Conservation (phyloP, 148 eudicot genomes). For the Rhododendron molle region DNA sequence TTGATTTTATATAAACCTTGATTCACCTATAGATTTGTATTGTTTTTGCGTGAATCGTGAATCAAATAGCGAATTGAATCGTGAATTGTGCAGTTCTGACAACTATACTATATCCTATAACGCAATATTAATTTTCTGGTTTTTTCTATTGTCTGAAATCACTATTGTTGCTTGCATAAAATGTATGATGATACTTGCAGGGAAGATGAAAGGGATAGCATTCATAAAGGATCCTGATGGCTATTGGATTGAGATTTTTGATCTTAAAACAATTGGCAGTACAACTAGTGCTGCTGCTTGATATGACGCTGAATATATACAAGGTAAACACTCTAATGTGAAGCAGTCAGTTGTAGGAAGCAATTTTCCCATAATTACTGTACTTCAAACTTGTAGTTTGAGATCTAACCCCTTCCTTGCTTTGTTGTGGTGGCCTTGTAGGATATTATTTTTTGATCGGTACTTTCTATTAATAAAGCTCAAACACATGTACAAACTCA, state of each 20-base stretch:
- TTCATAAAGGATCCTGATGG: constrained; percentile 97
- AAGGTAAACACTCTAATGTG: constrained; percentile 10
- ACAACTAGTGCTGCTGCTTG: constrained; percentile 39
- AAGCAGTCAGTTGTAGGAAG: background rate
- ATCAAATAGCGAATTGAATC: too few species aligned
- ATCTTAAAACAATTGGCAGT: constrained; percentile 45
- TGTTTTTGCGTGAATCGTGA: too few species aligned
- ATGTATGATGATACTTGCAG: constrained; percentile 29
- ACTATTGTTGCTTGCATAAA: constrained; percentile 1
- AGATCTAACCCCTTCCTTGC: background rate
- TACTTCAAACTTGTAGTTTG: background rate
- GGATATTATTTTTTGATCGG: background rate
- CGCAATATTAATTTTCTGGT: background rate
- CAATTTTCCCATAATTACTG: background rate
- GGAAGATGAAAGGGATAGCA: constrained; percentile 84
- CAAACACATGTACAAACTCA: background rate
- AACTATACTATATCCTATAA: too few species aligned
- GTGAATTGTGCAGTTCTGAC: too few species aligned
- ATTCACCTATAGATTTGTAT: too few species aligned
- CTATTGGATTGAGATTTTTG: constrained; percentile 95
- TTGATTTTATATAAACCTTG: too few species aligned
- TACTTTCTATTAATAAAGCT: background rate
- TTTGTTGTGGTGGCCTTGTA: background rate
- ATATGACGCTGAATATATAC: constrained; percentile 6
- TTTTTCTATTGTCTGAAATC: background rate